Percentiles rank a stretch among this genome's conserved stretches.
These are phyloP conservation scores for Paramyrothecium sp. DNA, from an alignment of 2,329 filamentous ascomycete species.

Conservation along the genomic window DNA sequence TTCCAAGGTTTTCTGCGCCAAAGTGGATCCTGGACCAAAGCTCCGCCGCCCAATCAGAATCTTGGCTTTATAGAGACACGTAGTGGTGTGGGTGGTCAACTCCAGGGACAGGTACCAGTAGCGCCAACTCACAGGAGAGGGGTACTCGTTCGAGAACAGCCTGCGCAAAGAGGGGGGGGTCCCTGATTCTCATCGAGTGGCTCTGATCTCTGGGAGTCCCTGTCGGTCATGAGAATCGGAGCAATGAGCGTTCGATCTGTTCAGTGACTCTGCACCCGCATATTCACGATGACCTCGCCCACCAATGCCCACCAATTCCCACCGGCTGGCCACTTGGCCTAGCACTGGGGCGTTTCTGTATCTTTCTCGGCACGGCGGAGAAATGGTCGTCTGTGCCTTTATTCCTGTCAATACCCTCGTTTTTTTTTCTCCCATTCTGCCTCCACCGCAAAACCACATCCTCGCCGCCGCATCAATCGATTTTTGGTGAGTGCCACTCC, in stretches of 20 bases:
- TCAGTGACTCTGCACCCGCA: slow-evolving; percentile 14
- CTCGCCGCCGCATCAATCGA: background rate
- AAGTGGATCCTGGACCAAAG: background rate
- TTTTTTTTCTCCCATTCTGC: background rate
- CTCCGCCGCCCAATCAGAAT: slow-evolving; percentile 4
- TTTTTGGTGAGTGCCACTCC: background rate
- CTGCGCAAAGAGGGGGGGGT: slow-evolving; percentile 6
- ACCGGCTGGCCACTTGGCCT: background rate
- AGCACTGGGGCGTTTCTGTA: background rate
- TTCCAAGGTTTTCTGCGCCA: too few species aligned
- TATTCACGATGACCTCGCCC: slow-evolving; percentile 10
- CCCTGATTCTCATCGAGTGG: slow-evolving; percentile 25
- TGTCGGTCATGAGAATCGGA: slow-evolving; percentile 27
- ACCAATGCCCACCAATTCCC: background rate
- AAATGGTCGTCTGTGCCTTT: background rate
- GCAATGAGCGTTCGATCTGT: slow-evolving; percentile 30
- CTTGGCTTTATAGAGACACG: too few species aligned
- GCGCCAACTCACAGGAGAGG: background rate
- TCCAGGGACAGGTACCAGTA: background rate
- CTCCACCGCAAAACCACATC: background rate
- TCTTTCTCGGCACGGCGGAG: too few species aligned
- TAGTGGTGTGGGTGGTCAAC: too few species aligned
- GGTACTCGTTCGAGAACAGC: background rate
- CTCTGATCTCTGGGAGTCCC: slow-evolving; percentile 24
- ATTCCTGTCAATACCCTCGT: slow-evolving; percentile 1